Conservation (phyloP, 805 yeast species). For the Yarrowia deformans region DNA sequence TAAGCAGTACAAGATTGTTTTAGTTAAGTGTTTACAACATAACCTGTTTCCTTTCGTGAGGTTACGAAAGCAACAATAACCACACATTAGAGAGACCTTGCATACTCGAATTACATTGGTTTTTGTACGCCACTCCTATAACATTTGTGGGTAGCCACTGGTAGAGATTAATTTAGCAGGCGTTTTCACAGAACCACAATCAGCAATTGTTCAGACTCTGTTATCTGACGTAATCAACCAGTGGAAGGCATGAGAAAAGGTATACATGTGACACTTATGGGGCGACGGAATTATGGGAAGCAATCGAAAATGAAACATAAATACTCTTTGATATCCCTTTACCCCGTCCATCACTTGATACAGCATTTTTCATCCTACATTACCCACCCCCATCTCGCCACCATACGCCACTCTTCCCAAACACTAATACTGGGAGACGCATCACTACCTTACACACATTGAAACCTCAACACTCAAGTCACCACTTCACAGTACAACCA, state of each 20-base stretch:
- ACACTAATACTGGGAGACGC: conserved; percentile 8
- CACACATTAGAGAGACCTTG: too few species aligned
- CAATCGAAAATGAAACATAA: too few species aligned
- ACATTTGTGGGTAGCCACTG: too few species aligned
- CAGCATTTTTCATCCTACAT: neutral
- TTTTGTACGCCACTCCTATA: too few species aligned
- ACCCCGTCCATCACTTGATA: too few species aligned
- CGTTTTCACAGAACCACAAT: neutral
- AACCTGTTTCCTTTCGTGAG: too few species aligned
- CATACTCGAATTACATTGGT: too few species aligned
- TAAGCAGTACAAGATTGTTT: too few species aligned
- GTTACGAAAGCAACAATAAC: too few species aligned
- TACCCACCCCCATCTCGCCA: conserved; percentile 3
- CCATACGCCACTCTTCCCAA: conserved; percentile 11
- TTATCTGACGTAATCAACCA: neutral
- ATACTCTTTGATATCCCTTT: too few species aligned
- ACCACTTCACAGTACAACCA: neutral
- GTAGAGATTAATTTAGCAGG: too few species aligned
- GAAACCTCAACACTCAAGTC: neutral
- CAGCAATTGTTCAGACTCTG: neutral
- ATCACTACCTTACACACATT: neutral
- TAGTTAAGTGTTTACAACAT: too few species aligned
- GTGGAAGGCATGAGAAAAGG: neutral
- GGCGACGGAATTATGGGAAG: neutral
- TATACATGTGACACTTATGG: neutral